Conservation (phyloP, 495 filamentous ascomycete species). For the Penicillium ucsense region DNA sequence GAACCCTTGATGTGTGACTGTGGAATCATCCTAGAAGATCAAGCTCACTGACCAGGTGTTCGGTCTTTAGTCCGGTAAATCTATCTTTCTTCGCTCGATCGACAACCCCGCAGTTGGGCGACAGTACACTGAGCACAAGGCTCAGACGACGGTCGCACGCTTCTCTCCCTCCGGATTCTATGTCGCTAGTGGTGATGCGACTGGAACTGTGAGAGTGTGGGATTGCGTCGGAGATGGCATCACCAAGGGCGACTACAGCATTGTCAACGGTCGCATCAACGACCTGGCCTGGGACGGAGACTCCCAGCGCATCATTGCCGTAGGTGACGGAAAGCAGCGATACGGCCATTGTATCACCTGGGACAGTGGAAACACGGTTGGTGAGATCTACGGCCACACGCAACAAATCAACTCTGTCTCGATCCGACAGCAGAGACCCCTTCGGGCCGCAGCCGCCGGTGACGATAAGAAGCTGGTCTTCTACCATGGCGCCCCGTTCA, state of each 20-base stretch:
- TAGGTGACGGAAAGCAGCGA: slow-evolving; percentile 87
- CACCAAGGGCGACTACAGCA: slow-evolving; percentile 76
- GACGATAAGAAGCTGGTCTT: slow-evolving; percentile 87
- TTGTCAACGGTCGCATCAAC: slow-evolving; percentile 90
- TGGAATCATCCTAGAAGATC: not conserved
- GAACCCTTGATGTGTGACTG: not conserved
- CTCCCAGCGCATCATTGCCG: slow-evolving; percentile 89
- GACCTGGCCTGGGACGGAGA: slow-evolving; percentile 98
- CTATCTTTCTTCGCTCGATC: slow-evolving; percentile 86
- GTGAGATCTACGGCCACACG: slow-evolving; percentile 85
- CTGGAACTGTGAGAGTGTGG: slow-evolving; percentile 82
- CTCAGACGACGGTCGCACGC: slow-evolving; percentile 79
- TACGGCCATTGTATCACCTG: slow-evolving; percentile 92
- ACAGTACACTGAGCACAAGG: slow-evolving; percentile 86
- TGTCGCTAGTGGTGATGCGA: slow-evolving; percentile 84
- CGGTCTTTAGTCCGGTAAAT: slow-evolving; percentile 71
- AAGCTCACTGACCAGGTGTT: not conserved
- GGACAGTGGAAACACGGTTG: slow-evolving; percentile 91
- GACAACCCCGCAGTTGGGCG: slow-evolving; percentile 72
- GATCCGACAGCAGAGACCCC: slow-evolving; percentile 77
- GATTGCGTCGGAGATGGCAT: slow-evolving; percentile 52
- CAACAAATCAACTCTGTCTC: slow-evolving; percentile 84
- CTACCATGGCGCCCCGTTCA: slow-evolving; percentile 89
- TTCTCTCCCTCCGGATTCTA: slow-evolving; percentile 95
- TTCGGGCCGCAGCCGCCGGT: slow-evolving; percentile 81